These are phyloP conservation scores for Kazachstania africana DNA, from an alignment of 805 yeast genomes.

Conservation along the genomic window DNA sequence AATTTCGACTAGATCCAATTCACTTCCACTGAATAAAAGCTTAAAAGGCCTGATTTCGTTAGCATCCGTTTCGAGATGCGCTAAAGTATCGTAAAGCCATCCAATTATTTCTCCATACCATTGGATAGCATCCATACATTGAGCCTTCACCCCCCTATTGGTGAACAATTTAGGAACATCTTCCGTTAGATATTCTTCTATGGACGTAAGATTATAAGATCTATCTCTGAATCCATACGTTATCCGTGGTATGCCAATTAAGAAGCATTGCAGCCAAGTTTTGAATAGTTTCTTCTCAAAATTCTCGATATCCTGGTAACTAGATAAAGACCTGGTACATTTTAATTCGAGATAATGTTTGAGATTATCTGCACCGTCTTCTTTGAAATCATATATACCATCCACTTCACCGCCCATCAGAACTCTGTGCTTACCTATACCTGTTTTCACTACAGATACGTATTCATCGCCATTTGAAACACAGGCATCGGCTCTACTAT, in stretches of 20 bases:
- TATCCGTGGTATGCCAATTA: conserved; percentile 69
- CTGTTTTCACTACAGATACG: conserved; percentile 67
- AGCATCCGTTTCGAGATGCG: conserved; percentile 39
- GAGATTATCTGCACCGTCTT: conserved; percentile 35
- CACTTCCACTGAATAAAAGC: conserved; percentile 36
- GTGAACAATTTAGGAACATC: conserved; percentile 58
- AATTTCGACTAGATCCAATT: conserved; percentile 38
- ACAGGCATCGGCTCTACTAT: conserved; percentile 42
- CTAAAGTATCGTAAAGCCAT: conserved; percentile 39
- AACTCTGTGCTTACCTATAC: conserved; percentile 61
- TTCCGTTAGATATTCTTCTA: conserved; percentile 68
- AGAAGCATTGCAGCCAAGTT: conserved; percentile 91
- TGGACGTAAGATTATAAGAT: conserved; percentile 42
- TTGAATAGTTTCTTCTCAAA: conserved; percentile 71
- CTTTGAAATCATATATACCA: conserved; percentile 70
- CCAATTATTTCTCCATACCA: conserved; percentile 79
- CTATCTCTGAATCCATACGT: conserved; percentile 84
- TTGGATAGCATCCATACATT: conserved; percentile 65
- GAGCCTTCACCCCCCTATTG: conserved; percentile 34
- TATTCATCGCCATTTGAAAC: conserved; percentile 72
- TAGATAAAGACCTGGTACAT: conserved; percentile 47
- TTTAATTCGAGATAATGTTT: conserved; percentile 80
- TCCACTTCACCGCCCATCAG: conserved; percentile 91
- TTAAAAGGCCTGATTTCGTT: conserved; percentile 45
- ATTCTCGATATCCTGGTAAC: conserved; percentile 41